Conservation (phyloP, 2,329 filamentous ascomycete genomes). For the Paraconiothyrium brasiliense region DNA sequence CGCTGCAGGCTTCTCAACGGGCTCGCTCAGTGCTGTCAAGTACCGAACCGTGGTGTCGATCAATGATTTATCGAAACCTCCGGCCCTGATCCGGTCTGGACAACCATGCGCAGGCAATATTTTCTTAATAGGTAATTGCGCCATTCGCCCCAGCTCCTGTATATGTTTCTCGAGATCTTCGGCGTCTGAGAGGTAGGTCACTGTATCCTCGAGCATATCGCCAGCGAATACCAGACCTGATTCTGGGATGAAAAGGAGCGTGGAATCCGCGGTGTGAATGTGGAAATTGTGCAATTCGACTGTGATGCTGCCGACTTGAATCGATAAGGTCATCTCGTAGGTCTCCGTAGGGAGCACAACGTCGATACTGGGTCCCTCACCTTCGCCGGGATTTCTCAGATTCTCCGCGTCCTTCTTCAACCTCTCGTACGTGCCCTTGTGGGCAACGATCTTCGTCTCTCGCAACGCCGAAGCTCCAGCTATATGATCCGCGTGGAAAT, state of each 20-base stretch:
- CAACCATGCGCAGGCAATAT: slow-evolving; percentile 24
- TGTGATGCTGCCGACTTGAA: slow-evolving; percentile 15
- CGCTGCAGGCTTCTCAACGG: slow-evolving; percentile 14
- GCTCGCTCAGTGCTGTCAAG: slow-evolving; percentile 19
- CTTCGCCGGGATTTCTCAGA: slow-evolving; percentile 9
- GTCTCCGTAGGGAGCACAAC: slow-evolving; percentile 18
- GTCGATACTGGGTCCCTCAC: slow-evolving; percentile 15
- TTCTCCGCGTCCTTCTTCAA: background rate
- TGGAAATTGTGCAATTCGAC: slow-evolving; percentile 23
- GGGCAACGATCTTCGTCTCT: slow-evolving; percentile 15
- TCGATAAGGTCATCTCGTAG: slow-evolving; percentile 15
- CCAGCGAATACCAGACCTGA: slow-evolving; percentile 20
- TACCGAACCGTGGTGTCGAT: slow-evolving; percentile 23
- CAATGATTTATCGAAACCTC: slow-evolving; percentile 19
- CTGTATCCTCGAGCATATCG: slow-evolving; percentile 25
- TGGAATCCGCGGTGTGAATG: slow-evolving; percentile 21
- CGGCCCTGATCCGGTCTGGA: slow-evolving; percentile 16
- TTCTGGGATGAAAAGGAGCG: slow-evolving; percentile 18
- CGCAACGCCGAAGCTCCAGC: slow-evolving; percentile 20
- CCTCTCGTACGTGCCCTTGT: slow-evolving; percentile 11
- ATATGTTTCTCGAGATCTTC: slow-evolving; percentile 12
- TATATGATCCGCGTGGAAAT: slow-evolving; percentile 25
- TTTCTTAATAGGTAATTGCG: slow-evolving; percentile 15
- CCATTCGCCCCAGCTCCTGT: slow-evolving; percentile 21
- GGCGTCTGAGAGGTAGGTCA: slow-evolving; percentile 20